Evolutionary conservation across 305 asterid species (phyloP), one percentile per base, ranked within the genome.

Genomic region (Solanum hybrid): DNA sequence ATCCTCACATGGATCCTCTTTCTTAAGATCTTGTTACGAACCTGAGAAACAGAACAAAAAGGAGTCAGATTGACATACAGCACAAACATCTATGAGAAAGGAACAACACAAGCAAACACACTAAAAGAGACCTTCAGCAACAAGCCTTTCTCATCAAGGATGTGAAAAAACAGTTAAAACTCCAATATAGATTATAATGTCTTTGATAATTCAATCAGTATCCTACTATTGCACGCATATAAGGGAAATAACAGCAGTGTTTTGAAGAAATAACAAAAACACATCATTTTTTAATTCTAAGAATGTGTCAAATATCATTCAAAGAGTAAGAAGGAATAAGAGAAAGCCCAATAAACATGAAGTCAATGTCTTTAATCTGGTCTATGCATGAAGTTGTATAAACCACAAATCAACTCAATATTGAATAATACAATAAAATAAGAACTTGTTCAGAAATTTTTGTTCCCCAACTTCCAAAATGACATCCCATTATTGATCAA

Each of bases 1-100:
- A 96, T 91, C 3, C 99, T 96, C 2, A 94, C 97, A 86, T 96
- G 99, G 22, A 96, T 94, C 73, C 98, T 93, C 94, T 95, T 95
- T 92, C 36, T 92, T 4, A 95, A 84, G 79, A 95, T 96, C 86
- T 92, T 94, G 93, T 95, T 94, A 7, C 99, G 92, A 3, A 96
- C 98, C 97, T 95, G 91, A 5, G 81, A 60, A 80, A 76, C 12
- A 66, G 73, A 20, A 31, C 46, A 27, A 31, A 27, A 81, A 13
- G 8, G 36, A 26, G n/a, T 46, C 3, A 77, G 34, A 72, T 10
- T 11, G 37, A 22, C 46, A 42, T 10, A 38, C 20, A 82, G 10
- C 72, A 46, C 16, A 3, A 14, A 27, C 14, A 26, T 16, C 3
- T 7, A 16, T 14, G 26, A 81, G 24, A 26, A 79, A 16, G 69